phyloP scores from a whole-genome alignment of 2,329 filamentous ascomycete genomes.

The Ophiostoma sp. region DNA sequence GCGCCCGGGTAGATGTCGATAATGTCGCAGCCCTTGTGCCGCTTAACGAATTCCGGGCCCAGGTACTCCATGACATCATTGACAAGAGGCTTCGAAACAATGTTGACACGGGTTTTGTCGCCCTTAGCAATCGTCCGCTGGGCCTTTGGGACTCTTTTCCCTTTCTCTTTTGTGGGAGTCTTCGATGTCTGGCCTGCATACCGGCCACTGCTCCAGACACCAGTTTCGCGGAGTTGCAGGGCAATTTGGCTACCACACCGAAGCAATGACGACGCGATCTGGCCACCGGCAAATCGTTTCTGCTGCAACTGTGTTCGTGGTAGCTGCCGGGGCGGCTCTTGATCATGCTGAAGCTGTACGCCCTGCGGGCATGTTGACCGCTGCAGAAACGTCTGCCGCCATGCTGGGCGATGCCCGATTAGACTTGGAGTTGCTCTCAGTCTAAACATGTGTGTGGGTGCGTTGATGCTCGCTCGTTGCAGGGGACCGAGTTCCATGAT shows the following conservation, averaged over 20 bases:
- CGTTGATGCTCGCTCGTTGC: background rate
- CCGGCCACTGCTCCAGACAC: slow-evolving; percentile 27
- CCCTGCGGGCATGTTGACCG: background rate
- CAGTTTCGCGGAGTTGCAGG: slow-evolving; percentile 25
- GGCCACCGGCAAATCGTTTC: background rate
- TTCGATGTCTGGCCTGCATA: slow-evolving; percentile 3
- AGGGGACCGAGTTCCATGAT: background rate
- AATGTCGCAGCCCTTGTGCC: slow-evolving; percentile 73
- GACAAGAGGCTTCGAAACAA: slow-evolving; percentile 49
- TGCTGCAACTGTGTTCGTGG: background rate
- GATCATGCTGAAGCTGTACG: background rate
- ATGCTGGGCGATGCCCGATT: background rate
- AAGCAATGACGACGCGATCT: background rate
- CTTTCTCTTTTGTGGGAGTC: slow-evolving; percentile 9
- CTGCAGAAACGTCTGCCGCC: background rate
- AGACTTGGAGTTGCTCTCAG: background rate
- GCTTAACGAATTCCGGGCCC: slow-evolving; percentile 56
- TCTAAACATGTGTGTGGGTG: background rate
- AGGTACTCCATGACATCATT: slow-evolving; percentile 66
- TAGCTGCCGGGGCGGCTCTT: background rate
- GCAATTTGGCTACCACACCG: slow-evolving; percentile 25
- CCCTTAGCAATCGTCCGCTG: slow-evolving; percentile 24
- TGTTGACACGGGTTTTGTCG: slow-evolving; percentile 46
- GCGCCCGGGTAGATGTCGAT: slow-evolving; percentile 79
- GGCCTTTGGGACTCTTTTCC: background rate